phyloP scores from a whole-genome alignment of 495 filamentous ascomycete genomes.

The Aspergillus taichungensis region DNA sequence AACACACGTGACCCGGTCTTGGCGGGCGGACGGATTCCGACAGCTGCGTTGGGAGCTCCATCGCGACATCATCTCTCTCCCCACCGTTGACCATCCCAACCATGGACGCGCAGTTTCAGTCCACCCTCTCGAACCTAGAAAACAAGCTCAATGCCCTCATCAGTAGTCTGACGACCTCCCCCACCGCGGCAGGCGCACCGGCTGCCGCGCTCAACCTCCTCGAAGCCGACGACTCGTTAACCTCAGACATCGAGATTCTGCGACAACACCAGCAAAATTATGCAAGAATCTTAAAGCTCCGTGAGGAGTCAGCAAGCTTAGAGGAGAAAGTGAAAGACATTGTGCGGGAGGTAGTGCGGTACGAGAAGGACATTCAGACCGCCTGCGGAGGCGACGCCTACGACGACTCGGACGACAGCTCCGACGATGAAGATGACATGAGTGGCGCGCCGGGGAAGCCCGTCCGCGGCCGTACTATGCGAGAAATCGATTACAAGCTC shows the following conservation, averaged over 20 bases:
- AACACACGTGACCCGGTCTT: background rate
- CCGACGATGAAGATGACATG: slow-evolving; percentile 17
- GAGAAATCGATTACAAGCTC: slow-evolving; percentile 37
- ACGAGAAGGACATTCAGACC: slow-evolving; percentile 28
- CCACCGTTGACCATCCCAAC: slow-evolving; percentile 1
- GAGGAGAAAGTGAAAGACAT: slow-evolving; percentile 35
- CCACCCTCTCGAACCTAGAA: slow-evolving; percentile 31
- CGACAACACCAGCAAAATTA: slow-evolving; percentile 38
- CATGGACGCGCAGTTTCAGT: slow-evolving; percentile 34
- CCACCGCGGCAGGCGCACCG: slow-evolving; percentile 34
- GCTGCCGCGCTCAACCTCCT: slow-evolving; percentile 32
- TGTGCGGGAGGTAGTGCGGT: slow-evolving; percentile 31
- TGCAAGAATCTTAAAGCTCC: slow-evolving; percentile 28
- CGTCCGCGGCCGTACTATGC: slow-evolving; percentile 6
- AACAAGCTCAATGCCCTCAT: slow-evolving; percentile 34
- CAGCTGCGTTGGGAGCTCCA: slow-evolving; percentile 2
- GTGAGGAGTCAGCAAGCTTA: slow-evolving; percentile 27
- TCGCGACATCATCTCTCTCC: background rate
- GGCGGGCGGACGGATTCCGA: background rate
- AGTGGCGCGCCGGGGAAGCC: background rate
- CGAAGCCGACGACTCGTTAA: slow-evolving; percentile 33
- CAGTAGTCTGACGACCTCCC: slow-evolving; percentile 32
- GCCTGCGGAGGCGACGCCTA: slow-evolving; percentile 26
- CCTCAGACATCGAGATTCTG: slow-evolving; percentile 30
- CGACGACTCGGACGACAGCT: slow-evolving; percentile 17